A percentile compares a stretch with the other conserved stretches of the same genome.
phyloP scores from a whole-genome alignment of 139 green algal genomes.

The Pleodorina starrii region DNA sequence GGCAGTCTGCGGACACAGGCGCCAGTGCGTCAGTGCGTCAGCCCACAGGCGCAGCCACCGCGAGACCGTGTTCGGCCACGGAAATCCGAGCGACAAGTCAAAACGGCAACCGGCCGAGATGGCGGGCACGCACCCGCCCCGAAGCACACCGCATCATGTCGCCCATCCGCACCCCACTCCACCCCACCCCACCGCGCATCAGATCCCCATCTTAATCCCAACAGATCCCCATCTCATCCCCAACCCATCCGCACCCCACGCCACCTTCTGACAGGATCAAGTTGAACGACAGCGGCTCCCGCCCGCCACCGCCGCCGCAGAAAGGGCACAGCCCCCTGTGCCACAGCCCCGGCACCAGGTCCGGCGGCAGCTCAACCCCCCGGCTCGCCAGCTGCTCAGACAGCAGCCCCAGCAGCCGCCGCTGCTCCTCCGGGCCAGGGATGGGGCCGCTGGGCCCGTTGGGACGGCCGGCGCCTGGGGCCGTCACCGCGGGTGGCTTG shows the following conservation, averaged over 20 bases:
- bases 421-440: background rate
- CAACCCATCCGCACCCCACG: no score
- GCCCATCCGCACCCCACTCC: no score
- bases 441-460: no score
- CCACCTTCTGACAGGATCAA: slow-evolving; percentile 2
- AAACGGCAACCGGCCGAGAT: no score
- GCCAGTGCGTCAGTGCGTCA: background rate
- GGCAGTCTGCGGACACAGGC: background rate
- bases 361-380: slow-evolving; percentile 23
- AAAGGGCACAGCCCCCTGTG: slow-evolving; percentile 9
- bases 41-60: no score
- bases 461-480: background rate
- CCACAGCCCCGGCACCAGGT: background rate
- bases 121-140: no score
- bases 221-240: no score
- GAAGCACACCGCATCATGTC: no score
- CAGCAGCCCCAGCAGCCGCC: slow-evolving; percentile 23
- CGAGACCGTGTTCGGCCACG: no score
- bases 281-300: slow-evolving; percentile 5
- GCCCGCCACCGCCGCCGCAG: slow-evolving; percentile 5
- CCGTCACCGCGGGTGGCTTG: background rate
- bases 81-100: no score
- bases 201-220: no score
- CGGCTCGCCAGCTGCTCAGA: background rate
- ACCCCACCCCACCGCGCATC: no score